Evolutionary conservation across 805 yeast species (phyloP), one percentile per base, ranked within the genome.

Genomic region (Metschnikowia colocasiae): DNA sequence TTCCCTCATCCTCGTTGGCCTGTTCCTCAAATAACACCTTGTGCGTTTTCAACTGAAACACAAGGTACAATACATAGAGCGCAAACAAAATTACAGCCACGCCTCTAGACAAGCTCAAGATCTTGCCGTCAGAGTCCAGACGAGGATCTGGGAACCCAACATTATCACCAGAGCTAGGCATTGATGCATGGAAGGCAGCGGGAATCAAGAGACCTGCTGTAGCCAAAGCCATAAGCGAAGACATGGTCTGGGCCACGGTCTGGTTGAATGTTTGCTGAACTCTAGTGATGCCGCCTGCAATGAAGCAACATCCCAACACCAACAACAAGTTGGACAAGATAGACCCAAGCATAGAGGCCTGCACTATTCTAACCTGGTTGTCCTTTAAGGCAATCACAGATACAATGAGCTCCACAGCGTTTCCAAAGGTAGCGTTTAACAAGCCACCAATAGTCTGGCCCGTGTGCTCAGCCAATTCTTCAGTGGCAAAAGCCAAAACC

Each of bases 241-340:
- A 80, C 99, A 94, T 94, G 6, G 98, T 91, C 68, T 94, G 98
- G 4, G 99, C 99, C 6, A 91, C 97, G 0, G 98, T 92, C 67
- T 87, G 95, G 72, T 90, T 90, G 71, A 94, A 94, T 1, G 77
- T 77, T 67, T 94, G 98, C 64, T 87, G 94, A 31, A 84, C 75
- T 53, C 94, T 80, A 55, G 87, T 84, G 63, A 83, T 78, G 15
- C 99, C 99, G 47, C 99, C 99, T 35, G 87, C 90, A 13, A 92
- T 68, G 62, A 94, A 94, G 63, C 97, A 90, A 65, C 95, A 86
- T n/a, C 99, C 99, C 45, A 94, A 75, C 2, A 94, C 99, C 46
- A 94, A 75, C 51, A 94, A 72, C 58, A 91, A 71, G 69, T 94
- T 94, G 41, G 96, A 87, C 48, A 94, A 74, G 51, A 94, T 87